These are phyloP conservation scores for Fusarium sp. DNA, from an alignment of 2,329 filamentous ascomycete genomes.

Conservation along the genomic window DNA sequence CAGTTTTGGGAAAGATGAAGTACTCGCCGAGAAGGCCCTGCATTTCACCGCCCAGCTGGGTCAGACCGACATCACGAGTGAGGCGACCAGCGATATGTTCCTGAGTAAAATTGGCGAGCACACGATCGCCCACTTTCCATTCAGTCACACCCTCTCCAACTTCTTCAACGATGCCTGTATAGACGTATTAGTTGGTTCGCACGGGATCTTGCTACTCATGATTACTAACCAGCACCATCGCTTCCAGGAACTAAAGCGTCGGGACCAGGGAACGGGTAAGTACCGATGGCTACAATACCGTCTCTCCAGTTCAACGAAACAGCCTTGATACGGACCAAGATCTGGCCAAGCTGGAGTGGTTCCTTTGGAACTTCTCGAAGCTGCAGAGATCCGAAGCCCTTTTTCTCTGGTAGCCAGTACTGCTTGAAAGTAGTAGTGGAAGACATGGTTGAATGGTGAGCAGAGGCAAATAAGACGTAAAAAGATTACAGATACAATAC, in stretches of 20 bases:
- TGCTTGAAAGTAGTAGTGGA: neutral
- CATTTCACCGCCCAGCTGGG: neutral
- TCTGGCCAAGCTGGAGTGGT: neutral
- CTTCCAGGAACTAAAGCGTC: neutral
- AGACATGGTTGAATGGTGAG: neutral
- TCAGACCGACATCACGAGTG: neutral
- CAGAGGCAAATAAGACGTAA: too few relatives aligned
- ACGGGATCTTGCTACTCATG: too few relatives aligned
- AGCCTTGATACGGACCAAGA: constrained; percentile 1
- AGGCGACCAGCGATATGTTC: constrained; percentile 2
- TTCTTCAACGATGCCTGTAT: neutral
- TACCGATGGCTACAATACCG: constrained; percentile 1
- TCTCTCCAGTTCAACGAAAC: constrained; percentile 7
- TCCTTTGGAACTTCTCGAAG: neutral
- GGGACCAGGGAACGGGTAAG: neutral
- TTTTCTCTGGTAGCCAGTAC: constrained; percentile 1
- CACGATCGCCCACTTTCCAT: neutral
- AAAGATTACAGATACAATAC: too few relatives aligned
- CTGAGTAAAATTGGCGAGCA: neutral
- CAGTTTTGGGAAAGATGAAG: neutral
- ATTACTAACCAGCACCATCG: neutral
- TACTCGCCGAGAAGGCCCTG: neutral
- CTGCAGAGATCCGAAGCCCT: neutral
- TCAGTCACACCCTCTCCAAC: neutral
- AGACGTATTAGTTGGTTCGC: neutral